Evolutionary conservation across 129 eudicot species (phyloP), one percentile per base, ranked within the genome.

Genomic region (Solidago caesia): DNA sequence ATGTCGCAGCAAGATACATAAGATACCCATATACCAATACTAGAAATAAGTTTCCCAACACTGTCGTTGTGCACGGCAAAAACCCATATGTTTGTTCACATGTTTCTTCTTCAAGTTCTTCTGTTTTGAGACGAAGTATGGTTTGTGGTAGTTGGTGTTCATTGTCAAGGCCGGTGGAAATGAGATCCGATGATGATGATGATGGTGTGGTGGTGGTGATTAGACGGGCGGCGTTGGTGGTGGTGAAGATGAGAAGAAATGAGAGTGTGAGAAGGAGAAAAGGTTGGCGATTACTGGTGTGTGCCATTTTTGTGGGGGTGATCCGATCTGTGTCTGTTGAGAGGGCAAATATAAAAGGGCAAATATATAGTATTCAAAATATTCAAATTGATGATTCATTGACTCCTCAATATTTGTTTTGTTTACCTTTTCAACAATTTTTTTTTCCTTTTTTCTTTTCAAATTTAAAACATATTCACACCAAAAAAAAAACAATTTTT

Each of bases 81-180:
- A 90, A 90, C 1, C 96, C 96, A 75, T 87, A 90, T 8, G 91
- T 76, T 80, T 87, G 91, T 51, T 90, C 96, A 57, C 96, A 90
- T 6, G 84, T 59, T 68, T 83, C 63, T 68, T 83, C 87, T 5
- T 79, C 6, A 75, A 69, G 42, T 41, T 74, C 82, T 1, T 77
- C 77, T 77, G 81, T 70, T 74, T 55, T 76, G 74, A 71, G 64
- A 25, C 80, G 84, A 52, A 84, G 79, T 46, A 72, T 53, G 59
- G 48, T 64, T 63, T 6, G 39, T 4, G 59, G 14, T n/a, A 5
- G 5, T 53, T 5, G 25, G 44, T 56, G 13, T 1, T 16, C 82
- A 51, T 75, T 59, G 75, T 67, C 46, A 42, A 82, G 61, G 16
- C 89, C 97, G 51, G 89, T 91, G 41, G 92, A 79, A 53, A 87